Conservation (phyloP, 352 stramenopile species). For the Globisporangium mamillatum region DNA sequence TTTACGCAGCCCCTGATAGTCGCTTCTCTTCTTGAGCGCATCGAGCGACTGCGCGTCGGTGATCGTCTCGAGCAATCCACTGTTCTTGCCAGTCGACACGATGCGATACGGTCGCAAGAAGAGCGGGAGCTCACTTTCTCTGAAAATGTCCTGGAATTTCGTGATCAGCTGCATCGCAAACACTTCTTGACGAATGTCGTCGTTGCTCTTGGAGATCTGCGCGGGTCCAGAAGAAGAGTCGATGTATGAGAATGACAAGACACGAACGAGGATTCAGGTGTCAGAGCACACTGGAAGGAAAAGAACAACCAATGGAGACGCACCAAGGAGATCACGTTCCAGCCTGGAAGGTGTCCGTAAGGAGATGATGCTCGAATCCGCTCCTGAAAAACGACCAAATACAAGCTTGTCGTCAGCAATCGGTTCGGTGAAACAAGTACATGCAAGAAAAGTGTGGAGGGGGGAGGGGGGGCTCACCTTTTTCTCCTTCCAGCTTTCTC, state of each 20-base stretch:
- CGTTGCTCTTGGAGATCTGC: conserved; percentile 95
- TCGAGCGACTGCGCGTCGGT: conserved; percentile 95
- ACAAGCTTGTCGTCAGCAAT: neutral
- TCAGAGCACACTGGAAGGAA: neutral
- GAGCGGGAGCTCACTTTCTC: conserved; percentile 87
- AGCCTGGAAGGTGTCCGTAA: conserved; percentile 84
- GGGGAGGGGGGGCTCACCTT: conserved; percentile 40
- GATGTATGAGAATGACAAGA: neutral
- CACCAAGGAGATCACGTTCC: conserved; percentile 91
- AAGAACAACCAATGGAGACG: neutral
- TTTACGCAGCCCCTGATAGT: conserved; percentile 76
- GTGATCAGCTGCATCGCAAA: conserved; percentile 96
- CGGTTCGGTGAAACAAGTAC: neutral
- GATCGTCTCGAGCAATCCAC: conserved; percentile 94
- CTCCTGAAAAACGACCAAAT: conserved; percentile 27
- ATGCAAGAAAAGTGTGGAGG: neutral
- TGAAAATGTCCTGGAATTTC: conserved; percentile 92
- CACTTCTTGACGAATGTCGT: conserved; percentile 95
- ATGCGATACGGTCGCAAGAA: conserved; percentile 94
- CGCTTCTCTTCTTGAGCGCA: conserved; percentile 90
- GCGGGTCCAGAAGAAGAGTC: neutral
- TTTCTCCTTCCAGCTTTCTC: conserved; percentile 94
- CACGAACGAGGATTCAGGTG: neutral
- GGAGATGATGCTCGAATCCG: conserved; percentile 85
- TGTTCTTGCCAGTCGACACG: conserved; percentile 88